Evolutionary conservation across 257 asterid species (phyloP), one percentile per base, ranked within the genome.

Genomic region (Jasminum sambac): DNA sequence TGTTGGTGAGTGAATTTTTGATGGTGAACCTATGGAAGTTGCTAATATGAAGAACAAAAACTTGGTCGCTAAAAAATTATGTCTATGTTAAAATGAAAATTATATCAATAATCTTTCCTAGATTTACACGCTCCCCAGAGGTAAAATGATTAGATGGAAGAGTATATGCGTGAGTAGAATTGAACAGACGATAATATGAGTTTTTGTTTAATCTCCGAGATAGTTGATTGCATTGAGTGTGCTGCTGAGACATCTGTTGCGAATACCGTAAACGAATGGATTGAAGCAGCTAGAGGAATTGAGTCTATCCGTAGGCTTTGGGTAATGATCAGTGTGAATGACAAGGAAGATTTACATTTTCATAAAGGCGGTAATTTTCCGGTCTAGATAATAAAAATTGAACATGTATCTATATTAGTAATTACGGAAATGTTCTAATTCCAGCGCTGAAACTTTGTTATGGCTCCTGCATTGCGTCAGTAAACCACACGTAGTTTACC

Each of bases 171-270:
- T 43, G 13, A 24, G 30, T 11, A 8, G 44, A 34, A 16, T 26
- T 44, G 40, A 25, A 39, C 43, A 55, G 17, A 11, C 10, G 19
- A 16, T 34, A 8, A 38, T 37, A 36, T 52, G 34, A 64, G 57
- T 26, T 80, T 40, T 39, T 11, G 2, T 72, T 55, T 68, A 48
- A 48, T 63, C 72, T 64, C 40, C 52, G 3, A 13, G 17, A 17
- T 68, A 92, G 98, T 92, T 75, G 98, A 92, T 82, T 92, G 97
- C 90, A 92, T 92, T 67, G 98, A 92, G 74, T 92, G 97, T 76
- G 98, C 98, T 74, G 96, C 98, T 42, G 98, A 92, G 74, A 81
- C 82, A 41, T 90, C 98, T 0, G 97, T 90, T 42, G 86, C 90
- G 72, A 86, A 78, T 73, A 97, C 97, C 5, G 97, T 92, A 46